Percentiles rank a stretch among this genome's conserved stretches.
phyloP scores from a whole-genome alignment of 1,284 basidiomycete genomes.

The Apiotrichum mycotoxinovorans region DNA sequence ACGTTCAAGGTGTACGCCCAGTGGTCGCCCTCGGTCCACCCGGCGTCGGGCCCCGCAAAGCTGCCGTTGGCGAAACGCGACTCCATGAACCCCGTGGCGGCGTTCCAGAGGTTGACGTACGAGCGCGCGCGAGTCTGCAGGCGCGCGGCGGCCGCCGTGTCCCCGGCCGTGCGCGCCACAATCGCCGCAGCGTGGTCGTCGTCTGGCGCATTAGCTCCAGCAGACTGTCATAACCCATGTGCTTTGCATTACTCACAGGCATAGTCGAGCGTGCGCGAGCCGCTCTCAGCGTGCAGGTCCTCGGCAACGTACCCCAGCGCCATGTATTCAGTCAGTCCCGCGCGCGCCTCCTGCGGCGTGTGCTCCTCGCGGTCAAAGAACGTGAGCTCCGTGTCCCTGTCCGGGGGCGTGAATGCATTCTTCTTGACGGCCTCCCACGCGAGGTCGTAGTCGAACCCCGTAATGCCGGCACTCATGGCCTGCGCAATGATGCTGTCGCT shows the following conservation, averaged over 20 bases:
- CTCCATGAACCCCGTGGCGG: slow-evolving; percentile 73
- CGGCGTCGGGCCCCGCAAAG: slow-evolving; percentile 67
- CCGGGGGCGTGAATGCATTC: slow-evolving; percentile 61
- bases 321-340: slow-evolving; percentile 68
- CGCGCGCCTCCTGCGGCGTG: slow-evolving; percentile 76
- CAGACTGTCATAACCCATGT: background rate
- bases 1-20: slow-evolving; percentile 79
- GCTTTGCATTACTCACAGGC: slow-evolving; percentile 56
- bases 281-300: slow-evolving; percentile 73
- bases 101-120: slow-evolving; percentile 65
- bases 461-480: slow-evolving; percentile 58
- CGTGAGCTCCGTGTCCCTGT: slow-evolving; percentile 61
- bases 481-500: slow-evolving; percentile 77
- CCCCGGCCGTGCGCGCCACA: slow-evolving; percentile 58
- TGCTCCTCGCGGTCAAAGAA: slow-evolving; percentile 73
- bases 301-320: slow-evolving; percentile 70
- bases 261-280: slow-evolving; percentile 71
- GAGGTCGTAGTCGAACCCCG: slow-evolving; percentile 61
- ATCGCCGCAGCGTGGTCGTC: slow-evolving; percentile 71
- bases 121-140: slow-evolving; percentile 59
- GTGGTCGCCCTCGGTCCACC: slow-evolving; percentile 80
- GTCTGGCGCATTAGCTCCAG: slow-evolving; percentile 53
- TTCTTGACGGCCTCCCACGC: slow-evolving; percentile 75
- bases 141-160: slow-evolving; percentile 55
- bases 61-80: slow-evolving; percentile 64